Evolutionary conservation across 345 rosid species (phyloP), one percentile per base, ranked within the genome.

Genomic region (Firmiana major): DNA sequence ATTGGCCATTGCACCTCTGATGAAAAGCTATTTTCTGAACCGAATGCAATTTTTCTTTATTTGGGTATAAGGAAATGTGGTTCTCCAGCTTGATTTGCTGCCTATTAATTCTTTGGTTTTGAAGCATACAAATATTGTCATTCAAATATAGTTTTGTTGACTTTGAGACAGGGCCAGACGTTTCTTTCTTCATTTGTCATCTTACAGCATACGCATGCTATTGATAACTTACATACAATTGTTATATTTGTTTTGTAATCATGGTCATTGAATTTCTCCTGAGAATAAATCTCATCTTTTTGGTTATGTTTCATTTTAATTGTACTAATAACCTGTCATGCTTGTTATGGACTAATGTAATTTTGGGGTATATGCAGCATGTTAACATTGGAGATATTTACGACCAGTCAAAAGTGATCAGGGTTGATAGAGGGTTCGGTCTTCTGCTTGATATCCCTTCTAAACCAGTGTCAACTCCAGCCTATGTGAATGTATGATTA

Each of bases 391-490:
- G 99, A 73, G 91, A 83, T 79, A 93, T 93, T 81, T 90, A 88
- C 80, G 99, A 93, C 55, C 86, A 75, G 62, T 87, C 99, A 81
- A 93, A 89, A 88, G 91, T 96, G 58, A 84, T 93, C 34, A 88
- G 99, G 84, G 88, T 96, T 71, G 99, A 96, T 80, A 91, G 87
- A 83, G 88, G 88, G 76, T 75, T 83, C 42, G 99, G 99, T 59
- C 91, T 96, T 85, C 86, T 93, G 82, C 94, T 96, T 72, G 98
- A 93, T 77, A 85, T 96, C 77, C 98, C 97, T 59, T 89, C 97
- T 36, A 31, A 64, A 75, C 93, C 98, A 3, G 76, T 66, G 19
- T 81, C 94, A 43, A 85, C 88, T 55, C 93, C 97, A 9, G 92
- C 97, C 81, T 96, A 86, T 79, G 98, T 92, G 81, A 85, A 80